Evolutionary conservation across 1,284 basidiomycete genomes (phyloP).

Genomic region (Malassezia obtusa): DNA sequence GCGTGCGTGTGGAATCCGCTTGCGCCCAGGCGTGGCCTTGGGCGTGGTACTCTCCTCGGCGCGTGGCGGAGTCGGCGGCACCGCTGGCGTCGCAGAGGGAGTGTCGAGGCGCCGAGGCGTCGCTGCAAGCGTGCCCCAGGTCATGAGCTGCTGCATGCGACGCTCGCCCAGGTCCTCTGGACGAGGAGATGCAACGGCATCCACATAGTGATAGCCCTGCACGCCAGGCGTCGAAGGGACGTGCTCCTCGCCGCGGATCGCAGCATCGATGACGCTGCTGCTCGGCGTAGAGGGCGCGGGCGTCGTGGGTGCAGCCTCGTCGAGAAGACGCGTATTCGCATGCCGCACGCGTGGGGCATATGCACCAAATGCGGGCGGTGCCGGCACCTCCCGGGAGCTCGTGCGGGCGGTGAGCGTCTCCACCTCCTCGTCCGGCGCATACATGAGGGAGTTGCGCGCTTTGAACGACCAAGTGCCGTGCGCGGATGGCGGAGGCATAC

Average conservation of each 20-base stretch:
- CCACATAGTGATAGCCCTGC: constrained; percentile 35
- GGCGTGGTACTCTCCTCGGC: background rate
- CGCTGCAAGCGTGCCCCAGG: constrained; percentile 8
- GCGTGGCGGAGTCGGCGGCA: background rate
- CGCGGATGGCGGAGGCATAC: constrained; percentile 9
- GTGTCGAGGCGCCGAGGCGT: constrained; percentile 1
- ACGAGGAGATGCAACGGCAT: constrained; percentile 20
- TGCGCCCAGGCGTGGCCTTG: background rate
- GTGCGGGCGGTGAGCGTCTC: constrained; percentile 9
- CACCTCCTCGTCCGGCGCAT: constrained; percentile 26
- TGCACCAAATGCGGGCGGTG: background rate
- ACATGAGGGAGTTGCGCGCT: constrained; percentile 35
- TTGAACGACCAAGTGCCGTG: constrained; percentile 10
- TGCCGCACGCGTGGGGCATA: background rate
- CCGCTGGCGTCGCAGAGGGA: background rate
- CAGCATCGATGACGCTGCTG: constrained; percentile 34
- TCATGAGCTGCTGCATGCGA: constrained; percentile 19
- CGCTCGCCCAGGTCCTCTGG: constrained; percentile 6
- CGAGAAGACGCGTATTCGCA: constrained; percentile 1
- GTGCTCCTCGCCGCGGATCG: constrained; percentile 21
- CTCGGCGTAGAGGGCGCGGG: constrained; percentile 20
- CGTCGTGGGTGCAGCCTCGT: background rate
- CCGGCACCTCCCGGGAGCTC: background rate
- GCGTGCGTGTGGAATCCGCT: background rate
- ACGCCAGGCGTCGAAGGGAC: constrained; percentile 22